Percentiles rank a stretch among this genome's conserved stretches.
These are phyloP conservation scores for Letharia columbiana DNA, from an alignment of 495 filamentous ascomycete species.

Conservation along the genomic window DNA sequence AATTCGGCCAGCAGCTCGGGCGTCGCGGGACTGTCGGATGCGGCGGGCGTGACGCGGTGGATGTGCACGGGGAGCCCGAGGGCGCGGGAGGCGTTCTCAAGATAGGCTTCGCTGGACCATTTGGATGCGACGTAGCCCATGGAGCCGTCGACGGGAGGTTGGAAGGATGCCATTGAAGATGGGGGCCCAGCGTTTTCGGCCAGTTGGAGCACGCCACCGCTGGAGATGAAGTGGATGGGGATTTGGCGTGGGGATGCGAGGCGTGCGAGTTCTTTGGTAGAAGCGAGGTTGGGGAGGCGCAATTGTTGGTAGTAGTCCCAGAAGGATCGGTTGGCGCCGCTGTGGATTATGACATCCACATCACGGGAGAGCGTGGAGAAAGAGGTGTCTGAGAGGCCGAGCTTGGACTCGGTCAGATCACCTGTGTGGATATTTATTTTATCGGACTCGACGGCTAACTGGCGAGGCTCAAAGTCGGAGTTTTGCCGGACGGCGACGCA, in stretches of 20 bases:
- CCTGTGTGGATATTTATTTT: conserved; percentile 25
- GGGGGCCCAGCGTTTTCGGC: neutral
- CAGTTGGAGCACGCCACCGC: conserved; percentile 24
- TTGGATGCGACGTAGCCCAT: conserved; percentile 39
- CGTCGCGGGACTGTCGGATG: too few relatives aligned
- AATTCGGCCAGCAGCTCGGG: neutral
- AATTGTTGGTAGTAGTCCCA: conserved; percentile 35
- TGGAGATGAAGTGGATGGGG: conserved; percentile 40
- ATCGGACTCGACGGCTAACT: conserved; percentile 2
- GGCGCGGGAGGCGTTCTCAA: conserved; percentile 25
- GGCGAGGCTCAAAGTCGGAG: neutral
- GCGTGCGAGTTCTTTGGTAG: conserved; percentile 32
- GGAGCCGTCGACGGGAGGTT: conserved; percentile 24
- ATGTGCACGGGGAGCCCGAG: neutral
- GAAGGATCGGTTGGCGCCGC: conserved; percentile 37
- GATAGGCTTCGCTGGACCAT: conserved; percentile 41
- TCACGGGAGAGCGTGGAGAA: conserved; percentile 22
- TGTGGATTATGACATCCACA: conserved; percentile 38
- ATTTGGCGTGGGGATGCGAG: conserved; percentile 28
- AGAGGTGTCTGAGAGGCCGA: conserved; percentile 31
- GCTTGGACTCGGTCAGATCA: conserved; percentile 26
- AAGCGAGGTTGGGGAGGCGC: conserved; percentile 30
- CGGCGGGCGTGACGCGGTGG: neutral
- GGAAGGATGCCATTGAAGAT: conserved; percentile 13
- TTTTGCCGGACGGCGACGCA: conserved; percentile 20